Base-by-base conservation (phyloP, 2,329 filamentous ascomycete species). In the Claviceps quebecensis region DNA sequence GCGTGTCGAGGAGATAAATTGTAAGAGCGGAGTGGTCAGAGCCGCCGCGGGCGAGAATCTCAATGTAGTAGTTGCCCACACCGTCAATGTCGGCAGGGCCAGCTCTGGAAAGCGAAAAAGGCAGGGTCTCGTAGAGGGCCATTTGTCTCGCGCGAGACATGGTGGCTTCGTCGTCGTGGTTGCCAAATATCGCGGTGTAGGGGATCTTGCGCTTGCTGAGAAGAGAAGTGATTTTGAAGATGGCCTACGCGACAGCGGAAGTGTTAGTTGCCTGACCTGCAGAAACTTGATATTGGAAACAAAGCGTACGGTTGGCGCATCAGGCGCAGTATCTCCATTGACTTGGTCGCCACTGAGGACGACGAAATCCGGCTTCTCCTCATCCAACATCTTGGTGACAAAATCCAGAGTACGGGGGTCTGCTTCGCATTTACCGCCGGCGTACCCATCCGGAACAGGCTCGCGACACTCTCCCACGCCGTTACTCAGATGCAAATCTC, bases 281-380 rank as follows among this genome's bases (percentile, higher is more conserved):
- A 17, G 26, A 43, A 23, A 26, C 3, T 16, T 26, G 26, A 23
- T 14, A 2, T 19, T 22, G 17, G 8, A 13, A 22, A 43, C 43
- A 37, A n/a, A 16, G 65, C 78, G 61, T 69, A 85, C 83, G 54
- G 84, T 93, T 64, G 95, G 90, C 9, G 87, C 85, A 71, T 98
- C 93, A 11, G 86, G 88, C 1, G 93, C 83, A 0, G 88, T 90
- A 51, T 94, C 91, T 48, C 93, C 93, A 59, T 98, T 97, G 53
- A 97, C 84, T 66, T 97, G 90, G 62, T 98, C 93, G 47, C 93
- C 93, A 56, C 86, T 93, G 44, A 98, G 72, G 4, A 98, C 82
- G 2, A 97, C 87, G 57, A 98, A 71, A 61, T 98, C 89, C 0
- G 93, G 93, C 65, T 87, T 90, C 71, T 98, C 93, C 50, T 95